A percentile compares a stretch with the other conserved stretches of the same genome.
Evolutionary conservation across 345 rosid genomes (phyloP).

Genomic region (Turritis glabra): DNA sequence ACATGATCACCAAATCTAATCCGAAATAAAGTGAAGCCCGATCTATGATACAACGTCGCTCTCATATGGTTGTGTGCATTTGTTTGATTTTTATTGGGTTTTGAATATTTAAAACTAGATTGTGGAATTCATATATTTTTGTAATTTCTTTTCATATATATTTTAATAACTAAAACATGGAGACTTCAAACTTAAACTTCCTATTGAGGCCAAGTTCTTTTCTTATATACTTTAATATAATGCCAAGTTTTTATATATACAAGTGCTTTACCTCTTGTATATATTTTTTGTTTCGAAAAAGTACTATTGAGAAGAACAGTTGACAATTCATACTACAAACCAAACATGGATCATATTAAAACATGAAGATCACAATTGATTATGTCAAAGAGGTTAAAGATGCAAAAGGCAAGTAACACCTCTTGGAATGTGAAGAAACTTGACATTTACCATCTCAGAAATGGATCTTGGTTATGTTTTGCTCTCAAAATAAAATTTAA

Average conservation of each 20-base stretch:
- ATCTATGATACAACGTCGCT: neutral
- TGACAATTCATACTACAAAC: neutral
- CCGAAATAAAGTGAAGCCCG: no score
- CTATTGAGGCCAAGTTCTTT: neutral
- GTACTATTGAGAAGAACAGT: neutral
- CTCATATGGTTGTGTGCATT: neutral
- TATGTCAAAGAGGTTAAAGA: constrained; percentile 16
- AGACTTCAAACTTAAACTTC: constrained; percentile 3
- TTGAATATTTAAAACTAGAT: neutral
- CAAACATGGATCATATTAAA: constrained; percentile 1
- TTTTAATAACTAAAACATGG: neutral
- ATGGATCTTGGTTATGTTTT: constrained; percentile 33
- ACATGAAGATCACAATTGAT: constrained; percentile 35
- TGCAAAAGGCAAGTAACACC: constrained; percentile 22
- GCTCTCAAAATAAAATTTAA: constrained; percentile 27
- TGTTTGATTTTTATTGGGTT: neutral
- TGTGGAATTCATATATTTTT: neutral
- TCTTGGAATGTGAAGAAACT: constrained; percentile 33
- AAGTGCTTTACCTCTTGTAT: neutral
- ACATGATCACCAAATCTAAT: neutral
- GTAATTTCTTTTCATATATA: neutral
- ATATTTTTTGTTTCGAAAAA: neutral
- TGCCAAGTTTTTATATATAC: neutral
- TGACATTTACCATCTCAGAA: constrained; percentile 37
- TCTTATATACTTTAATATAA: no score